A percentile compares a stretch with the other conserved stretches of the same genome.
phyloP scores from a whole-genome alignment of 2,329 filamentous ascomycete genomes.

The Hymenoscyphus scutula region DNA sequence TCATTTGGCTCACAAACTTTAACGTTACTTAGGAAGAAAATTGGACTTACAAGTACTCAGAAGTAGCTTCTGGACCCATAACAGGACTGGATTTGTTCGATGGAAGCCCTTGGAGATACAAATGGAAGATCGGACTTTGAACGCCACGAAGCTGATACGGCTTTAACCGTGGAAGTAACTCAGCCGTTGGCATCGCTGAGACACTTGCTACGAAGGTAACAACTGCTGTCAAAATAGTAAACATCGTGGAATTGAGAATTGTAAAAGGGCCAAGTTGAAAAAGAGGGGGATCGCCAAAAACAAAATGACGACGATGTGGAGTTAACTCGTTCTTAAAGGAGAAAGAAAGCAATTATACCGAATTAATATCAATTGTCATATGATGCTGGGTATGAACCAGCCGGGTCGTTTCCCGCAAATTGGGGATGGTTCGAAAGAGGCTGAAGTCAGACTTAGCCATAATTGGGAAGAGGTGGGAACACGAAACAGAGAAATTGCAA shows the following conservation, averaged over 20 bases:
- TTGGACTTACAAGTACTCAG: conserved; percentile 44
- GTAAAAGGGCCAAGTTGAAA: not conserved
- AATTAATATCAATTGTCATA: conserved; percentile 10
- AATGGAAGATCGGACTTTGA: conserved; percentile 49
- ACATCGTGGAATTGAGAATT: not conserved
- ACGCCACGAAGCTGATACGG: conserved; percentile 51
- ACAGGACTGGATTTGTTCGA: conserved; percentile 42
- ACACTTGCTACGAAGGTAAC: conserved; percentile 9
- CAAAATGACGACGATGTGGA: not conserved
- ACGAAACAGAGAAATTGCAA: not conserved
- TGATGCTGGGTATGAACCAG: conserved; percentile 14
- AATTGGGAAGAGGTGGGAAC: not conserved
- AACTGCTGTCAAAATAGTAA: not conserved
- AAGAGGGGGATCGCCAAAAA: not conserved
- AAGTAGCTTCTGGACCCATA: conserved; percentile 49
- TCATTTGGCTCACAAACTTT: no score
- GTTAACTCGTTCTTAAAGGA: not conserved
- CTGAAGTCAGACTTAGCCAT: conserved; percentile 24
- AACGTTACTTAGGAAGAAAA: no score
- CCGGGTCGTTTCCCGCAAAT: conserved; percentile 4
- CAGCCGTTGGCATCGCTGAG: conserved; percentile 7
- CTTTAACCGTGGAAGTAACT: conserved; percentile 12
- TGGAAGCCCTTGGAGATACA: conserved; percentile 47
- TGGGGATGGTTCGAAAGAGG: conserved; percentile 19
- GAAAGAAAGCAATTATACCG: not conserved